phyloP scores from a whole-genome alignment of 108 stramenopile genomes.

The Stephanodiscus minutulus region DNA sequence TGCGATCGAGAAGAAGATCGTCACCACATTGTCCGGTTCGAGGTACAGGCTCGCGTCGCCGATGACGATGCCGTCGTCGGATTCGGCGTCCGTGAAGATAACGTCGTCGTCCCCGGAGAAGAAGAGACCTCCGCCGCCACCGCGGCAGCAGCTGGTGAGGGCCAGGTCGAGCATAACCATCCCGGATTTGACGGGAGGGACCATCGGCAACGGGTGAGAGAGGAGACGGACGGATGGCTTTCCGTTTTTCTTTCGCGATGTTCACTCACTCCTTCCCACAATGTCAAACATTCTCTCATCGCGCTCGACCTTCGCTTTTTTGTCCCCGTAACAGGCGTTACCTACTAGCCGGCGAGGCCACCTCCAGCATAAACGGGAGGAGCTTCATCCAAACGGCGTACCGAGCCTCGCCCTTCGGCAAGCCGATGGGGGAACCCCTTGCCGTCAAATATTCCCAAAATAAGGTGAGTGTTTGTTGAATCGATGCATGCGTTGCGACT shows the following conservation, averaged over 20 bases:
- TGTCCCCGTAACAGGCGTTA: conserved; percentile 11
- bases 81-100: conserved; percentile 12
- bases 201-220: conserved; percentile 53
- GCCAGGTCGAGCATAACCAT: conserved; percentile 32
- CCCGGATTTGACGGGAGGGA: conserved; percentile 52
- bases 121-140: background rate
- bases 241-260: background rate
- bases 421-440: conserved; percentile 63
- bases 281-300: no score
- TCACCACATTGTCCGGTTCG: conserved; percentile 73
- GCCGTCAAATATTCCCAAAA: conserved; percentile 52
- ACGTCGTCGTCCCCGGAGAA: conserved; percentile 13
- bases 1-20: conserved; percentile 47
- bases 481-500: conserved; percentile 36
- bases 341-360: conserved; percentile 37
- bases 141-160: conserved; percentile 5
- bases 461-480: background rate
- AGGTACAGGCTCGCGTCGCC: conserved; percentile 70
- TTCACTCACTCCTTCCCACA: background rate
- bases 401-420: conserved; percentile 57
- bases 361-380: conserved; percentile 44
- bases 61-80: conserved; percentile 23
- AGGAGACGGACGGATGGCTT: no score
- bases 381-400: conserved; percentile 48
- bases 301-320: background rate